A percentile compares a stretch with the other conserved stretches of the same genome.
Evolutionary conservation across 2,329 filamentous ascomycete species (phyloP).

Genomic region (Pseudogymnoascus sp.): DNA sequence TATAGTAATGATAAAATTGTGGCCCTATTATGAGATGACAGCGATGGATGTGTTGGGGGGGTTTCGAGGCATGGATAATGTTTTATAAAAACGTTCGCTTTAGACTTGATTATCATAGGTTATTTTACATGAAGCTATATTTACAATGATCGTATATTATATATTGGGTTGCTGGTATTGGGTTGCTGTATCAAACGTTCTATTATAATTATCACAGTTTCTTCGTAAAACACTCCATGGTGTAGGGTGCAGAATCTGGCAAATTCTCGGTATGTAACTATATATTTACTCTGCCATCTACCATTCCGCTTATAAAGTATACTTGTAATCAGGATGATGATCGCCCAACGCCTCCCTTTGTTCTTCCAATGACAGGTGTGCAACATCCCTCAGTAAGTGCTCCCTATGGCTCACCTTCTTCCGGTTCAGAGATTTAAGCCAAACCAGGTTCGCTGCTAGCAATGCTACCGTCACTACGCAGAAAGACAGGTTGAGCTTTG

Average conservation of each 20-base stretch:
- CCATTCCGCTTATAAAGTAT: not conserved
- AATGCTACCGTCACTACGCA: not conserved
- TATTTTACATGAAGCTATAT: not conserved
- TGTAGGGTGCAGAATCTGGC: not conserved
- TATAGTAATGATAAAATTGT: not conserved
- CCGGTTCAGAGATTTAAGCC: not conserved
- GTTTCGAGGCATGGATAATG: not conserved
- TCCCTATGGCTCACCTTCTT: slow-evolving; percentile 6
- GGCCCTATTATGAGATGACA: not conserved
- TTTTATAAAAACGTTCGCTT: not conserved
- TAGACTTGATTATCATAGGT: not conserved
- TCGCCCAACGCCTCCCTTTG: slow-evolving; percentile 3
- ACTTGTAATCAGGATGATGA: slow-evolving; percentile 5
- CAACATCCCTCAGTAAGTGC: not conserved
- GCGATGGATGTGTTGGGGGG: not conserved
- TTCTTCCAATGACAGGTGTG: not conserved
- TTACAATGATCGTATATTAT: not conserved
- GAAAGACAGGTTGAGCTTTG: not conserved
- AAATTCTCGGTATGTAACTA: not conserved
- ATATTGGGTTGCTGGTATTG: not conserved
- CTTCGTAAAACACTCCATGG: not conserved
- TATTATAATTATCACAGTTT: not conserved
- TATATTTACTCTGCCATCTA: not conserved
- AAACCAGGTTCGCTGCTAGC: not conserved
- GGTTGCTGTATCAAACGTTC: not conserved